These are phyloP conservation scores for Chenopodium suecicum DNA, from an alignment of 148 eudicot genomes.

Conservation along the genomic window DNA sequence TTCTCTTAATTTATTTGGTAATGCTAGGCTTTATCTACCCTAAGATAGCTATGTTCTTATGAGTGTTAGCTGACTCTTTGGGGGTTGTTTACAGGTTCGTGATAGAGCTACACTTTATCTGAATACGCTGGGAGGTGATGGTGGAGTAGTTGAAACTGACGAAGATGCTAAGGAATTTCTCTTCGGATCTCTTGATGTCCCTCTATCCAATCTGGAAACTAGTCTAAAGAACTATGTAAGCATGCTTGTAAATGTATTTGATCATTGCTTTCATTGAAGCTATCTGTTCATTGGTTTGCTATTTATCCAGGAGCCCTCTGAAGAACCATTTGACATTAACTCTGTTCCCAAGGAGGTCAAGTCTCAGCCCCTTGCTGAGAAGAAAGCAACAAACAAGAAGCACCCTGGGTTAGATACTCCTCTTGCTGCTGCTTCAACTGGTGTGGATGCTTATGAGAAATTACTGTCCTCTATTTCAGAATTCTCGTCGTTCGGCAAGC, in stretches of 20 bases:
- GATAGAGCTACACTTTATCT: slow-evolving; percentile 96
- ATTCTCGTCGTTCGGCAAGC: slow-evolving; percentile 80
- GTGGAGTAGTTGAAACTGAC: slow-evolving; percentile 78
- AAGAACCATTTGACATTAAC: slow-evolving; percentile 75
- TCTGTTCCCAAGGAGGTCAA: slow-evolving; percentile 92
- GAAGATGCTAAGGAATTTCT: slow-evolving; percentile 77
- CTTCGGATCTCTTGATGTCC: slow-evolving; percentile 87
- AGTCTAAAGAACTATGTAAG: slow-evolving; percentile 93
- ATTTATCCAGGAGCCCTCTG: slow-evolving; percentile 65
- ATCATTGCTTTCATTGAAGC: slow-evolving; percentile 2
- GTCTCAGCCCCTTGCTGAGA: slow-evolving; percentile 87
- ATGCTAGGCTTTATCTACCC: neutral
- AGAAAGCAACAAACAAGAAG: slow-evolving; percentile 84
- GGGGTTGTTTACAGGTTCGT: slow-evolving; percentile 67
- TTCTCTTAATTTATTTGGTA: neutral
- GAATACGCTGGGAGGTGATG: slow-evolving; percentile 80
- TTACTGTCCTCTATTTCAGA: slow-evolving; percentile 80
- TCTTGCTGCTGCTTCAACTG: slow-evolving; percentile 59
- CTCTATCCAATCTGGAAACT: slow-evolving; percentile 77
- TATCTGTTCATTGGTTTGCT: slow-evolving; percentile 16
- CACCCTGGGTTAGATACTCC: slow-evolving; percentile 86
- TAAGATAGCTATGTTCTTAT: neutral
- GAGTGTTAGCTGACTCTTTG: slow-evolving; percentile 1
- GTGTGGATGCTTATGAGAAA: slow-evolving; percentile 76
- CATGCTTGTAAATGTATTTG: neutral